phyloP scores from a whole-genome alignment of 768 basidiomycete genomes.

The Gloeopeniophorella convolvens region DNA sequence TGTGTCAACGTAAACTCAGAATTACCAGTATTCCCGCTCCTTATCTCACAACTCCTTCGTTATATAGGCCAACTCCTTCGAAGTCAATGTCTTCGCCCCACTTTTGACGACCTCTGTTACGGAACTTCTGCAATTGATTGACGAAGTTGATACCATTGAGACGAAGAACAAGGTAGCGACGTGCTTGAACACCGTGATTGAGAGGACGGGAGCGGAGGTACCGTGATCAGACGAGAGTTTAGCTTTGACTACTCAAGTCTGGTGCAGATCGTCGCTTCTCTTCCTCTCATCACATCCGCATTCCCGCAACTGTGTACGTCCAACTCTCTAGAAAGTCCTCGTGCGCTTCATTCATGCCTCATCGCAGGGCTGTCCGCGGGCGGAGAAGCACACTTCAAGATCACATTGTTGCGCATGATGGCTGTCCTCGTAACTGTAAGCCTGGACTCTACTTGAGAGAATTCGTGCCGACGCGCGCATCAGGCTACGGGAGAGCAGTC shows the following conservation, averaged over 20 bases:
- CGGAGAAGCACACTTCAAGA: conserved; percentile 67
- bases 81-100: conserved; percentile 57
- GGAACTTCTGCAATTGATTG: conserved; percentile 64
- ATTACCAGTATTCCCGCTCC: not conserved
- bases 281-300: conserved; percentile 52
- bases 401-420: conserved; percentile 60
- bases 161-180: conserved; percentile 68
- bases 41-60: not conserved
- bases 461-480: not conserved
- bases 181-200: conserved; percentile 64
- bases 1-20: conserved; percentile 74
- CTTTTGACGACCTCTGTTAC: conserved; percentile 54
- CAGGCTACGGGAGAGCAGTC: conserved; percentile 68
- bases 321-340: not conserved
- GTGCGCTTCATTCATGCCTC: conserved; percentile 17
- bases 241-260: not conserved
- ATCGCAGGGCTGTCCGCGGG: conserved; percentile 60
- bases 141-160: conserved; percentile 69
- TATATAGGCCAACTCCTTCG: conserved; percentile 56
- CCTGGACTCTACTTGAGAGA: not conserved
- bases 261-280: conserved; percentile 60
- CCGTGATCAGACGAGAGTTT: not conserved
- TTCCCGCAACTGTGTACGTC: conserved; percentile 67
- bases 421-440: conserved; percentile 63
- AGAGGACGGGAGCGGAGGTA: conserved; percentile 36